A percentile compares a stretch with the other conserved stretches of the same genome.
Conservation (phyloP, 2,329 filamentous ascomycete genomes). For the Penicillium sp. region DNA sequence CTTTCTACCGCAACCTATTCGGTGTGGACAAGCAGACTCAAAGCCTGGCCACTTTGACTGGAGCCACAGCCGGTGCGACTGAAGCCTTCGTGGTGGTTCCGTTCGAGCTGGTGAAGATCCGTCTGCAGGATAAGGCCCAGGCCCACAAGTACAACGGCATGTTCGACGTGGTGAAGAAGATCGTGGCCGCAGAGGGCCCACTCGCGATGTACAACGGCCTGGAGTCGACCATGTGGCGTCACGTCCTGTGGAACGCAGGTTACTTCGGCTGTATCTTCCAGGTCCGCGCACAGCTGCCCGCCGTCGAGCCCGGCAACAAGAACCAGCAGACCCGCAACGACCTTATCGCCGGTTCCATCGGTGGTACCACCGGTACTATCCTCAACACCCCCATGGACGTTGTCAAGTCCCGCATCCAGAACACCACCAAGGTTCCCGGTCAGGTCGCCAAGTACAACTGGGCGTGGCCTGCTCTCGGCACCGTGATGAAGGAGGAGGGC, state of each 20-base stretch:
- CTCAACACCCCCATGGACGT: constrained; percentile 96
- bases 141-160: constrained; percentile 66
- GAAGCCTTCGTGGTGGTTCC: constrained; percentile 97
- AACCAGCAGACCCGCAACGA: constrained; percentile 80
- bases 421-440: constrained; percentile 79
- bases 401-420: constrained; percentile 97
- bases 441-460: constrained; percentile 94
- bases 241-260: constrained; percentile 89
- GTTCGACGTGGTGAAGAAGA: constrained; percentile 58
- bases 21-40: constrained; percentile 86
- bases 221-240: constrained; percentile 94
- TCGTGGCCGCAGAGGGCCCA: constrained; percentile 75
- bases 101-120: constrained; percentile 98
- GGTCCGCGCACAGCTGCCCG: constrained; percentile 78
- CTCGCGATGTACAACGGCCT: constrained; percentile 94
- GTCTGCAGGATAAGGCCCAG: constrained; percentile 91
- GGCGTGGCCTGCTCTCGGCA: constrained; percentile 84
- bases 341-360: constrained; percentile 77
- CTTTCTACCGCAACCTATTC: constrained; percentile 86
- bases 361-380: constrained; percentile 86
- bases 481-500: constrained; percentile 89
- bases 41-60: constrained; percentile 84
- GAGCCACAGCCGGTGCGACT: constrained; percentile 89
- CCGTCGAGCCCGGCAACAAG: constrained; percentile 68
- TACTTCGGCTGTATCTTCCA: constrained; percentile 99